Base-by-base conservation (phyloP, 2,329 filamentous ascomycete species). In the Aspergillus novoparasiticus region DNA sequence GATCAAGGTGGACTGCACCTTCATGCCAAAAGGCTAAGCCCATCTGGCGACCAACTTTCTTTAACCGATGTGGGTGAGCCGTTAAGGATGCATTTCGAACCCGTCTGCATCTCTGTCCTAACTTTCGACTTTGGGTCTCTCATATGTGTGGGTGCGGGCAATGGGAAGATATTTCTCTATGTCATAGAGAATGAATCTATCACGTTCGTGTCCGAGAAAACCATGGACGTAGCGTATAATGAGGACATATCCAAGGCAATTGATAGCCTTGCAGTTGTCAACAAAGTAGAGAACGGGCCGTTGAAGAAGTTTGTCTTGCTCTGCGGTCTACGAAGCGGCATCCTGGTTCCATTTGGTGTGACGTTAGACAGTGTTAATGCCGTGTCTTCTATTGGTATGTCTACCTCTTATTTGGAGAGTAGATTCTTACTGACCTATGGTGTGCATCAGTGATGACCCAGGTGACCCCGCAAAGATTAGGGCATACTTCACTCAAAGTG, bases 291-390 rank as follows among this genome's bases (percentile, higher is more conserved):
- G 23, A 60, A 64, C 46, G 64, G 60, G 4, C 39, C 59, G 6
- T 60, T 63, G 23, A 58, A 63, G 14, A 68, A 67, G 34, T 67
- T 64, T 51, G 64, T 72, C 65, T 51, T 82, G 14, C 73, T 83
- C 14, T 83, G 81, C 66, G 82, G 82, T 12, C 73, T 84, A 54
- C 78, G 82, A 43, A 79, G 79, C 66, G 82, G 82, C 41, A 75
- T 75, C 57, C 66, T 84, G 50, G 68, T 82, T 21, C 73, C 76
- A 16, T 73, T 80, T 48, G 70, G 75, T 34, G 58, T 81, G 10
- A 63, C 67, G 16, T 62, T 73, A 11, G 61, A 68, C 30, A 45
- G 50, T 41, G 69, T 69, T 16, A 66, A 67, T 34, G 59, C 59
- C 51, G 57, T 59, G 6, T 60, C 65, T 62, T 66, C 71, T 23